phyloP scores from a whole-genome alignment of 208 protist genomes.

The Acanthamoeba culbertsoni region DNA sequence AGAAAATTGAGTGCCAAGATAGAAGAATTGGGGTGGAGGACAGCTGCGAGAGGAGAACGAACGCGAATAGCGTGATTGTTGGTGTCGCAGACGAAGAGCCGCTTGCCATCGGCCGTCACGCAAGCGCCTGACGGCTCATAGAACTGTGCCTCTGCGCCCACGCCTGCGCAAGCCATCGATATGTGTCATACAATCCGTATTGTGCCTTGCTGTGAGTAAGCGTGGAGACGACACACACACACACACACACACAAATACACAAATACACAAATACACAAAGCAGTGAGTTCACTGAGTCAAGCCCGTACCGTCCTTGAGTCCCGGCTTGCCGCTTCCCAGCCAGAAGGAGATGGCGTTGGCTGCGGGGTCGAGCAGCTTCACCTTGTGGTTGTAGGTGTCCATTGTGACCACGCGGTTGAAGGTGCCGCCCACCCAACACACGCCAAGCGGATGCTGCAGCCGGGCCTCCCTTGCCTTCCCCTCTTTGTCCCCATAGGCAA shows the following conservation, averaged over 20 bases:
- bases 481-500: conserved; percentile 28
- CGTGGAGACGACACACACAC: no score
- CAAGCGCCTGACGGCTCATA: background rate
- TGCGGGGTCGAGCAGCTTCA: conserved; percentile 7
- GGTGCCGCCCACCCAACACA: background rate
- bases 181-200: no score
- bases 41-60: background rate
- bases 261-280: background rate
- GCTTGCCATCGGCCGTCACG: background rate
- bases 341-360: conserved; percentile 11
- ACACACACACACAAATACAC: no score
- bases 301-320: background rate
- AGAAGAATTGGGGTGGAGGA: background rate
- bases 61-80: conserved; percentile 25
- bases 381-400: conserved; percentile 9
- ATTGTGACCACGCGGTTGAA: background rate
- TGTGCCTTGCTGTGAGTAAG: no score
- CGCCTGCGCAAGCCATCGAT: background rate
- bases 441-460: background rate
- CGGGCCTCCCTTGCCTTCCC: background rate
- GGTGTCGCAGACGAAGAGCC: background rate
- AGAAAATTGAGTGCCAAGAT: no score
- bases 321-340: background rate
- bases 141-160: background rate
- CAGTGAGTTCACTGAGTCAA: background rate